Conservation (phyloP, 192 early-diverging fungal genomes). For the Coemansia sp. region DNA sequence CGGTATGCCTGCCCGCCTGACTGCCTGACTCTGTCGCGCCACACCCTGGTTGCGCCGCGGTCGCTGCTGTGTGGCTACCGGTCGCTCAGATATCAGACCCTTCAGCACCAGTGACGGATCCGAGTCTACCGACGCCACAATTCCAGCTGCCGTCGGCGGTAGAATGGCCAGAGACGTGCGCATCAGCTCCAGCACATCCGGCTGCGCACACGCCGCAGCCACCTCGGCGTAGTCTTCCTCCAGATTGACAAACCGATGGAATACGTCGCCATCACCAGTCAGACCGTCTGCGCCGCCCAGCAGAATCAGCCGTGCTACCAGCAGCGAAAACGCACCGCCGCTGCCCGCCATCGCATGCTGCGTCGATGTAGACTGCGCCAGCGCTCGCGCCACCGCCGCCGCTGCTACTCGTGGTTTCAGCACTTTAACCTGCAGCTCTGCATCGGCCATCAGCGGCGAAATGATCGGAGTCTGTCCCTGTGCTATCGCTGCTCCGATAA, state of each 20-base stretch:
- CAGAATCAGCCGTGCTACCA: slow-evolving; percentile 64
- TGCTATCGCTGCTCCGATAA: slow-evolving; percentile 62
- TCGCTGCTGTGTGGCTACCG: slow-evolving; percentile 20
- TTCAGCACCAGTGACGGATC: slow-evolving; percentile 52
- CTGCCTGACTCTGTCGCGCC: slow-evolving; percentile 22
- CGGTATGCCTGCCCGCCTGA: slow-evolving; percentile 12
- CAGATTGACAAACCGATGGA: slow-evolving; percentile 79
- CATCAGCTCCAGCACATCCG: slow-evolving; percentile 62
- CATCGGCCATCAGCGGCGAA: slow-evolving; percentile 57
- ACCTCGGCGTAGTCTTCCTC: slow-evolving; percentile 72
- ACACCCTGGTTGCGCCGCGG: slow-evolving; percentile 1
- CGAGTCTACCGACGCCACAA: slow-evolving; percentile 64
- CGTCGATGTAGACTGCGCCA: slow-evolving; percentile 46
- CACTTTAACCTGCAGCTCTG: slow-evolving; percentile 38
- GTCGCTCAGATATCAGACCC: slow-evolving; percentile 53
- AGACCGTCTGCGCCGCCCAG: slow-evolving; percentile 50
- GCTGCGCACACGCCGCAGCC: slow-evolving; percentile 34
- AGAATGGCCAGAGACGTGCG: slow-evolving; percentile 64
- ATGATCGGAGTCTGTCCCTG: slow-evolving; percentile 66
- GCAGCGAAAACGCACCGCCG: slow-evolving; percentile 61
- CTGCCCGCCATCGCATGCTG: slow-evolving; percentile 55
- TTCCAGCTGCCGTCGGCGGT: slow-evolving; percentile 72
- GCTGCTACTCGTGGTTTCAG: slow-evolving; percentile 44
- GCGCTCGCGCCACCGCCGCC: slow-evolving; percentile 60
- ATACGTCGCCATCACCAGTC: slow-evolving; percentile 42